Percentiles rank a stretch among this genome's conserved stretches.
These are phyloP conservation scores for Miscanthus lutarioriparius DNA, from an alignment of 176 grass and related monocot species.

Conservation along the genomic window DNA sequence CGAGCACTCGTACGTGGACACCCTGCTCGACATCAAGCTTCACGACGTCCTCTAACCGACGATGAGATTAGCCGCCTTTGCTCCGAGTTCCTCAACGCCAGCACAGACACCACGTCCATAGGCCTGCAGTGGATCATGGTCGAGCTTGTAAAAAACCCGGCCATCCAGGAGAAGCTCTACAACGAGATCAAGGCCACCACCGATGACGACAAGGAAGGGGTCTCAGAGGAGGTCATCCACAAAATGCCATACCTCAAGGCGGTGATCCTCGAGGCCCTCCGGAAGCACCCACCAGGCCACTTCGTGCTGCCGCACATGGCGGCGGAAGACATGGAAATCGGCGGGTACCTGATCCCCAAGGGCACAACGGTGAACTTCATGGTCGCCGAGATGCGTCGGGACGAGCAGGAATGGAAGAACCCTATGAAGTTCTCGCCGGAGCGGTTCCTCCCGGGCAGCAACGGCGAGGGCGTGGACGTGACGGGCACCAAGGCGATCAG, in stretches of 20 bases:
- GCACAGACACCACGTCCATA: slow-evolving; percentile 71
- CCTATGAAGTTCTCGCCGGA: slow-evolving; percentile 57
- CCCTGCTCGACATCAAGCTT: slow-evolving; percentile 61
- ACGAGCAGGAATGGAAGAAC: slow-evolving; percentile 46
- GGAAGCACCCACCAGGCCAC: slow-evolving; percentile 60
- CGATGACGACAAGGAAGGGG: slow-evolving; percentile 8
- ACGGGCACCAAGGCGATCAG: slow-evolving; percentile 63
- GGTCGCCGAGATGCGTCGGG: slow-evolving; percentile 56
- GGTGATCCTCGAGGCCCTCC: slow-evolving; percentile 60
- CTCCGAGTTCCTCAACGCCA: slow-evolving; percentile 65
- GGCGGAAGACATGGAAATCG: slow-evolving; percentile 52
- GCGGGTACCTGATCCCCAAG: slow-evolving; percentile 53
- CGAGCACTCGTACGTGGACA: slow-evolving; percentile 65
- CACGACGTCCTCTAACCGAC: slow-evolving; percentile 44
- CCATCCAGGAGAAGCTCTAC: slow-evolving; percentile 45
- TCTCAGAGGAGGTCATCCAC: slow-evolving; percentile 52
- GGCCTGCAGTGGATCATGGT: slow-evolving; percentile 84
- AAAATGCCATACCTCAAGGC: slow-evolving; percentile 64
- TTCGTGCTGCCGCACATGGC: slow-evolving; percentile 54
- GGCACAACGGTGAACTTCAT: slow-evolving; percentile 58
- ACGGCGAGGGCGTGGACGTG: slow-evolving; percentile 54
- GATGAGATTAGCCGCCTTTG: slow-evolving; percentile 52
- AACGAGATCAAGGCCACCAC: slow-evolving; percentile 29
- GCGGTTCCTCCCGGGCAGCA: slow-evolving; percentile 53
- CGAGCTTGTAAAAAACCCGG: slow-evolving; percentile 62